Evolutionary conservation across 139 green algal species (phyloP), one percentile per base, ranked within the genome.

Genomic region (Picochlorum sp.): DNA sequence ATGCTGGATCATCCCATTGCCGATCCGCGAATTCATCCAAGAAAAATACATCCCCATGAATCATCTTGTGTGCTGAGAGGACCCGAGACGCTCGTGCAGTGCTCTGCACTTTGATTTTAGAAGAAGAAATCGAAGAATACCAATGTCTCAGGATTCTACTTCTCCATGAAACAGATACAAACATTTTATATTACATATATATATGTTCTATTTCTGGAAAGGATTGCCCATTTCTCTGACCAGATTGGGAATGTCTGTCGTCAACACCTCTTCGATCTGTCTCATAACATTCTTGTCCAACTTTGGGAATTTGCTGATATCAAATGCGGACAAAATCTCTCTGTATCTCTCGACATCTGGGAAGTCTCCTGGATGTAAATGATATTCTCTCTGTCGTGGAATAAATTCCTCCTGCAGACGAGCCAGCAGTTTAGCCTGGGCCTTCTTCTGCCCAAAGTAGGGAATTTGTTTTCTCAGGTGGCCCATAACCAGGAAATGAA

Each of bases 291-390:
- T 61, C 37, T 85, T 82, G 45, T 75, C 72, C 59, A 89, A 64
- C 62, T 86, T 91, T 62, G 87, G 86, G 68, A 95, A 93, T 37
- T 59, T 76, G 45, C 62, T 69, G 15, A 96, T 69, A 71, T 96
- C 84, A 74, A 91, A 96, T n/a, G 79, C 76, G 0, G 66, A 61
- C 26, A 97, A 72, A 41, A 93, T 92, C 18, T 95, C 81, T 1
- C 81, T 58, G 73, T 97, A 98, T 45, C 84, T 68, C 0, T 68
- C 58, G 0, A 90, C 78, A 63, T 96, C 84, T 6, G 92, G 92
- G 66, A 98, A 96, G 79, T 98, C 92, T 9, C 92, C 86, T n/a
- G 65, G 30, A 21, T 86, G 80, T 44, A 98, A 78, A 73, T 95
- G 88, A 72, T 96, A 68, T 78, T 97, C 92, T 5, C 80, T 73